Percentiles rank a stretch among this genome's conserved stretches.
Evolutionary conservation across 2,329 filamentous ascomycete genomes (phyloP).

Genomic region (Dothistroma pini): DNA sequence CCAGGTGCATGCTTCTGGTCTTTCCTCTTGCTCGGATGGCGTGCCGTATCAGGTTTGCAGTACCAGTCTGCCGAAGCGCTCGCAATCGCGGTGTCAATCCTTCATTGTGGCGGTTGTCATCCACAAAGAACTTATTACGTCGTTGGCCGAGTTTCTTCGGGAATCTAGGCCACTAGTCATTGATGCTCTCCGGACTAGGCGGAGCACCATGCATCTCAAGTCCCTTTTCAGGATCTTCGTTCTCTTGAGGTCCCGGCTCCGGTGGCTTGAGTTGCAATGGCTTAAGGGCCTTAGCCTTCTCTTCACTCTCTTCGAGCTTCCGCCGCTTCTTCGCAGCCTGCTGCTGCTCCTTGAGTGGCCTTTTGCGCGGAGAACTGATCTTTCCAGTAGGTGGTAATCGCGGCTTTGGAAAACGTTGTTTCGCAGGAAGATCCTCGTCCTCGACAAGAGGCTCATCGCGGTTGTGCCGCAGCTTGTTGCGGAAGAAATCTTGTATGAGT

Average conservation of each 20-base stretch:
- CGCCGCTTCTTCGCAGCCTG: slow-evolving; percentile 85
- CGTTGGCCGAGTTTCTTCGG: neutral
- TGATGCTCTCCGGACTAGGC: slow-evolving; percentile 79
- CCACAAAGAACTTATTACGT: neutral
- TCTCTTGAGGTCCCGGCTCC: slow-evolving; percentile 40
- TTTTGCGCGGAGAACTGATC: slow-evolving; percentile 79
- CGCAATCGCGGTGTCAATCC: neutral
- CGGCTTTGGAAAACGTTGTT: slow-evolving; percentile 69
- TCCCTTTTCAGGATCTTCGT: slow-evolving; percentile 59
- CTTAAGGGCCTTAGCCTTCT: slow-evolving; percentile 38
- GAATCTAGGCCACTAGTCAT: slow-evolving; percentile 3
- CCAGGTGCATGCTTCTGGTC: too few relatives aligned
- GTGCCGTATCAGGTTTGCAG: too few relatives aligned
- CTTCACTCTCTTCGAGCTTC: slow-evolving; percentile 54
- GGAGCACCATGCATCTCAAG: slow-evolving; percentile 67
- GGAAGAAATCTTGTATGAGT: slow-evolving; percentile 86
- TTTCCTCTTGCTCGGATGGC: too few relatives aligned
- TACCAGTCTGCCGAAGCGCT: too few relatives aligned
- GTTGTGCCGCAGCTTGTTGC: slow-evolving; percentile 80
- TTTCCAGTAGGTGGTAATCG: slow-evolving; percentile 71
- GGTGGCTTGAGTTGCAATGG: slow-evolving; percentile 44
- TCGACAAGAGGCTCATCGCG: slow-evolving; percentile 79
- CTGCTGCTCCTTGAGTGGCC: slow-evolving; percentile 76
- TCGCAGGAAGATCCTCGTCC: slow-evolving; percentile 89
- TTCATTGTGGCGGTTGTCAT: neutral